Evolutionary conservation across 148 eudicot species (phyloP), one percentile per base, ranked within the genome.

Genomic region (Rhododendron simsii): DNA sequence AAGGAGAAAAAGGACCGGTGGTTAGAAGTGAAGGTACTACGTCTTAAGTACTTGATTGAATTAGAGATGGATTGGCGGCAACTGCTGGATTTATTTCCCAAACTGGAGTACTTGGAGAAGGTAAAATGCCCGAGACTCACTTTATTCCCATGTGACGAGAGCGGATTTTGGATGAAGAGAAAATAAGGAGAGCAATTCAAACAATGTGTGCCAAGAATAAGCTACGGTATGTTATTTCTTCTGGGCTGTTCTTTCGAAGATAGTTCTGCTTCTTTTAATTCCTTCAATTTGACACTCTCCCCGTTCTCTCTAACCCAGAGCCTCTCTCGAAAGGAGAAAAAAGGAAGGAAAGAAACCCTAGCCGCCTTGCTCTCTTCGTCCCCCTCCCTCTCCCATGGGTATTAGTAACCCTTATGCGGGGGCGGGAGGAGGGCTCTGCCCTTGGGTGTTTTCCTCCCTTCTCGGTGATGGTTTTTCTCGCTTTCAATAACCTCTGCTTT

Each of bases 131-230:
- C 87, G 10, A 41, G 44, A 69, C 82, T 91, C 3, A 51, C 84
- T 48, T 86, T 87, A 50, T 89, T 89, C 75, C 91, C 91, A 1
- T 89, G 91, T 16, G 84, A 86, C 45, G 85, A 59, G 48, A 83
- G 18, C 39, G 92, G 92, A 33, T 85, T 91, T 18, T 91, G 92
- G 92, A 33, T 84, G 9, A 53, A 84, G 44, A 80, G 67, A 45
- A 21, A 23, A 47, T 14, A 44, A 15, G 26, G 35, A 18, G 28
- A 83, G 37, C 76, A 65, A 50, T 44, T 63, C 10, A 35, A 39
- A 61, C 37, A 61, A 63, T 23, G 44, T 30, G 55, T 4, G 3
- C 69, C 45, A 26, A 18, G 20, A 18, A 33, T 76, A 76, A 28
- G 33, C 83, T 15, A 28, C 12, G 14, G 45, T 55, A 12, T 82